These are phyloP conservation scores for Coniochaeta hoffmannii DNA, from an alignment of 2,329 filamentous ascomycete species.

Conservation along the genomic window DNA sequence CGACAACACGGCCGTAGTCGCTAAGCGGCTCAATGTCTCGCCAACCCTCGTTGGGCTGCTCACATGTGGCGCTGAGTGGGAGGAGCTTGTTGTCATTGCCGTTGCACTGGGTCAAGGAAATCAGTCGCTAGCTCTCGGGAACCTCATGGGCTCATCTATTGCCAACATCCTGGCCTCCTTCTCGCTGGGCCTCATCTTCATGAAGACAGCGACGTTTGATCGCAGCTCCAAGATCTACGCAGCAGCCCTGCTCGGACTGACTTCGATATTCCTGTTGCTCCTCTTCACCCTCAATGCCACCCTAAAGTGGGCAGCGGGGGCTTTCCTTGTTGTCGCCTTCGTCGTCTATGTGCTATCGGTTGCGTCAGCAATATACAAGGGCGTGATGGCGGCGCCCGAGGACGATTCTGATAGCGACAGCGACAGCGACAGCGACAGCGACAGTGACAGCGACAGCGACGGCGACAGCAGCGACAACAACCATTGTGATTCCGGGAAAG, in stretches of 20 bases:
- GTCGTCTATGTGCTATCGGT: conserved; percentile 35
- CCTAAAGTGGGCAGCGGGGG: conserved; percentile 27
- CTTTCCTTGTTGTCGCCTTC: conserved; percentile 32
- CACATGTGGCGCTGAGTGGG: conserved; percentile 45
- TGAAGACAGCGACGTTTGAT: conserved; percentile 30
- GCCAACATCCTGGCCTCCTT: conserved; percentile 48
- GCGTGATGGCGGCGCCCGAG: conserved; percentile 30
- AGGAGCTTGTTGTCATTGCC: conserved; percentile 44
- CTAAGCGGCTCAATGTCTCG: conserved; percentile 32
- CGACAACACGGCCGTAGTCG: conserved; percentile 39
- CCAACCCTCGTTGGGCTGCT: conserved; percentile 41
- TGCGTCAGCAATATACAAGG: conserved; percentile 34
- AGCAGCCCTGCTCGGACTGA: conserved; percentile 30
- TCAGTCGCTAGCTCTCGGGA: conserved; percentile 39
- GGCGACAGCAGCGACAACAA: conserved; percentile 6
- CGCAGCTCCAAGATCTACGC: conserved; percentile 39
- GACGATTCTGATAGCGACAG: conserved; percentile 30
- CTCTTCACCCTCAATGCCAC: conserved; percentile 19
- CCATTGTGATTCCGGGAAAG: no score
- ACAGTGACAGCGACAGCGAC: conserved; percentile 3
- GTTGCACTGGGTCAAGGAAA: conserved; percentile 35
- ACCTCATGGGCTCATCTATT: conserved; percentile 41
- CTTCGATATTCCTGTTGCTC: conserved; percentile 29
- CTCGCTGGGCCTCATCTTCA: conserved; percentile 39
- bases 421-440: conserved; percentile 9